phyloP scores from a whole-genome alignment of 352 stramenopile species.

The Phytophthora hybrid region DNA sequence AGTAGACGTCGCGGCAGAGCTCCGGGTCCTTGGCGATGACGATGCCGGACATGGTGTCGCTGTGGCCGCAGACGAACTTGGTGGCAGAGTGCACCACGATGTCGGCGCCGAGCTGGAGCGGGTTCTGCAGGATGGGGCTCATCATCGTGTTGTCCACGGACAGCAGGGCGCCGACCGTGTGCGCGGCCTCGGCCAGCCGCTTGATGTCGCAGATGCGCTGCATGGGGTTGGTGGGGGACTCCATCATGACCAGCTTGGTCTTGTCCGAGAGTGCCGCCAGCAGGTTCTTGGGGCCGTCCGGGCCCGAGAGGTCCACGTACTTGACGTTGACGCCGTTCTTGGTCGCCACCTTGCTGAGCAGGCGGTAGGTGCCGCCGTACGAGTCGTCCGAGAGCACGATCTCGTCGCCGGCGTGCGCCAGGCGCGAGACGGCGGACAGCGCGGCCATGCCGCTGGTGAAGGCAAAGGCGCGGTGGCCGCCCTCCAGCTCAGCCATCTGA shows the following conservation, averaged over 20 bases:
- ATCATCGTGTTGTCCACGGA: slow-evolving; percentile 98
- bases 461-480: slow-evolving; percentile 82
- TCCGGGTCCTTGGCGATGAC: slow-evolving; percentile 89
- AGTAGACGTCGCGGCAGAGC: slow-evolving; percentile 87
- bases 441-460: slow-evolving; percentile 97
- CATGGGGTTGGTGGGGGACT: slow-evolving; percentile 97
- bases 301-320: slow-evolving; percentile 88
- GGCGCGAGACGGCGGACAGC: slow-evolving; percentile 91
- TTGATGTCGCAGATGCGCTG: slow-evolving; percentile 95
- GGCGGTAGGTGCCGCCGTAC: slow-evolving; percentile 96
- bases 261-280: slow-evolving; percentile 60
- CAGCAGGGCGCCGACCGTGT: slow-evolving; percentile 82
- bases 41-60: slow-evolving; percentile 96
- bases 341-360: slow-evolving; percentile 90
- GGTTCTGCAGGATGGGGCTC: slow-evolving; percentile 96
- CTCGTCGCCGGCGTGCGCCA: slow-evolving; percentile 92
- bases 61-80: slow-evolving; percentile 98
- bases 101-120: slow-evolving; percentile 94
- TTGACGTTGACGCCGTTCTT: slow-evolving; percentile 83
- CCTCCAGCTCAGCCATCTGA: slow-evolving; percentile 89
- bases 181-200: slow-evolving; percentile 79
- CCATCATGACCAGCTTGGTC: slow-evolving; percentile 97
- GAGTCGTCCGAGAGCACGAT: slow-evolving; percentile 95
- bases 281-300: slow-evolving; percentile 71
- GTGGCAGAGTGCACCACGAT: slow-evolving; percentile 97